A percentile compares a stretch with the other conserved stretches of the same genome.
phyloP scores from a whole-genome alignment of 2,329 filamentous ascomycete species.

The Epichloe bromicola region DNA sequence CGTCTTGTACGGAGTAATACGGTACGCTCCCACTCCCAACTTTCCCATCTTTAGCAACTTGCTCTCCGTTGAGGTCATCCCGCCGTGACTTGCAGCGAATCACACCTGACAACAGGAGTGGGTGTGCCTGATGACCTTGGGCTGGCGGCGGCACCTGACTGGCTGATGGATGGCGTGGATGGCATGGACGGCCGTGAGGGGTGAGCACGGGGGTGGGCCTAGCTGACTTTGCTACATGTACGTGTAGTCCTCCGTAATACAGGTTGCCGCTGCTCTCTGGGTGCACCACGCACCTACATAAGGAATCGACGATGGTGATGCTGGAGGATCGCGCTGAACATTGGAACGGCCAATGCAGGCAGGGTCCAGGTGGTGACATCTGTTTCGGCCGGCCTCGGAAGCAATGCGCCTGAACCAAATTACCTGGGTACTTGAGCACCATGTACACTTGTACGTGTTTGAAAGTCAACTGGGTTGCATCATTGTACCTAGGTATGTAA shows the following conservation, averaged over 20 bases:
- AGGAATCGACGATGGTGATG: not conserved
- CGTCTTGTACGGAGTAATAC: too few species aligned
- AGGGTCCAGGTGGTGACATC: not conserved
- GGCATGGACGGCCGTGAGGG: conserved; percentile 2
- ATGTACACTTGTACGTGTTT: too few species aligned
- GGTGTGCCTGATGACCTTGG: conserved; percentile 14
- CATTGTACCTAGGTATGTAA: too few species aligned
- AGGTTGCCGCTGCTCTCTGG: not conserved
- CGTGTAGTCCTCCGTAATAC: too few species aligned
- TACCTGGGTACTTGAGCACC: not conserved
- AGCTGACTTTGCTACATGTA: not conserved
- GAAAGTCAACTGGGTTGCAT: not conserved
- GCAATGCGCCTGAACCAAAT: too few species aligned
- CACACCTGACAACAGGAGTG: conserved; percentile 3
- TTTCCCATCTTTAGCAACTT: not conserved
- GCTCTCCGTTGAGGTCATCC: conserved; percentile 1
- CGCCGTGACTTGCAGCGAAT: conserved; percentile 4
- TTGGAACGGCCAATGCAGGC: not conserved
- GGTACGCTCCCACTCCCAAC: not conserved
- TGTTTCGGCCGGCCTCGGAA: too few species aligned
- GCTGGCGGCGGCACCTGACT: conserved; percentile 12
- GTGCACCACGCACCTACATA: not conserved
- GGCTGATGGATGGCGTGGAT: conserved; percentile 8
- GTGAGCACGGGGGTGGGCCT: not conserved
- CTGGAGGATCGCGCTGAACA: too few species aligned